Base-by-base conservation (phyloP, 2,329 filamentous ascomycete species). In the Xylaria sp. region DNA sequence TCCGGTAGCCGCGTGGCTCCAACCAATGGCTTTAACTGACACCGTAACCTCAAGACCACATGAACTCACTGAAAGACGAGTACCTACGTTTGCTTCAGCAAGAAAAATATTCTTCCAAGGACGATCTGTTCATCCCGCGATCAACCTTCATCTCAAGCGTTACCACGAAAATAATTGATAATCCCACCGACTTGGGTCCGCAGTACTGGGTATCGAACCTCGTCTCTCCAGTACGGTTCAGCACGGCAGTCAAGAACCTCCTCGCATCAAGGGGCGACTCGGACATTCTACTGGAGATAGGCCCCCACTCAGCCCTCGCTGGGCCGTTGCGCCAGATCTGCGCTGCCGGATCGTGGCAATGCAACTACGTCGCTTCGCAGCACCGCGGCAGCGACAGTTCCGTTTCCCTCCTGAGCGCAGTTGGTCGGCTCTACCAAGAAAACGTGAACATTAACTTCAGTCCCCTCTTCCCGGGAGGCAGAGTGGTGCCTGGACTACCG, bases 181-280 rank as follows among this genome's bases (percentile, higher is more conserved):
- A 54, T 8, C 19, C 24, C 6, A 43, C 47, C 1, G 47, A 52
- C 18, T 46, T 68, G 9, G 57, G 55, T 8, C 47, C 61, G 5
- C 40, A 47, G n/a, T 68, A 68, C 43, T 68, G 65, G 62, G 40
- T 56, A 41, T 19, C 43, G 17, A 71, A 72, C 50, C 58, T 71
- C 19, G 57, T 60, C 22, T 61, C 52, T 3, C 67, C 68, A 1
- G 69, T 72, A 2, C 54, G 61, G 7, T 72, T 71, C 54, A 49
- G 63, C 7, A 72, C 75, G 62, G 72, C 69, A 3, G 64, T 74
- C 2, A 69, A 72, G 13, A 56, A 56, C 29, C 50, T 61, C 29
- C 37, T 60, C 3, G 50, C 55, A 21, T 39, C 60, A 16, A 45
- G 45, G 46, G 59, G 54, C 9, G 54, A 58, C 19, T 48, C 54